Base-by-base conservation (phyloP, 371 early-diverging fungal genomes). In the Phascolomyces articulosus region DNA sequence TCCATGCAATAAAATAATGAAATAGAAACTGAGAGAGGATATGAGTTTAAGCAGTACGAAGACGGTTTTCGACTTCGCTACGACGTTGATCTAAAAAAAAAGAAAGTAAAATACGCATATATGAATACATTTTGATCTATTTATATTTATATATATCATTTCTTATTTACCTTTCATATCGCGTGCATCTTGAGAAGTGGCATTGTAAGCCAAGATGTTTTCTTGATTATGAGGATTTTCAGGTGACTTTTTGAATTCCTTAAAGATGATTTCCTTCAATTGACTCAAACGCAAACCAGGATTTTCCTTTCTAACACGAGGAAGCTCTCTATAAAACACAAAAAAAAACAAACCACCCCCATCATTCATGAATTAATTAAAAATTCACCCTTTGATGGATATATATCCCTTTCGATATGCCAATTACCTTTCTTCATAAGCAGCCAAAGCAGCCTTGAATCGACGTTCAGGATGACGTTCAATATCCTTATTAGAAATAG, bases 401-500 rank as follows among this genome's bases (percentile, higher is more conserved):
- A n/a, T n/a, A n/a, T n/a, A n/a, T n/a, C n/a, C n/a, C n/a, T n/a
- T n/a, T n/a, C 2, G 34, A 34, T 34, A 34, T 34, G 6, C 34
- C 34, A 34, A n/a, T n/a, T 40, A 82, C 55, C 87, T 80, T 24
- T 91, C 93, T 67, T 89, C 84, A 72, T 81, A 95, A 16, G 86
- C 88, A 53, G 84, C 82, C 54, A 87, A 87, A 13, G 93, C 93
- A 60, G 91, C 90, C 87, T 91, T 93, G 70, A 90, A 88, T 18
- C 95, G 85, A 62, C 94, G 84, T 75, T 95, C 95, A 7, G 94
- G 94, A 73, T 95, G 95, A 51, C 86, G 83, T 40, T 95, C 95
- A 40, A 93, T 70, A 55, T 82, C 86, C 69, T 84, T 85, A 48
- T 74, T 68, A 41, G 78, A 80, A 15, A 77, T 58, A 44, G 67